Percentiles rank a stretch among this genome's conserved stretches.
These are phyloP conservation scores for Metarhizium robertsii DNA, from an alignment of 2,329 filamentous ascomycete genomes.

Conservation along the genomic window DNA sequence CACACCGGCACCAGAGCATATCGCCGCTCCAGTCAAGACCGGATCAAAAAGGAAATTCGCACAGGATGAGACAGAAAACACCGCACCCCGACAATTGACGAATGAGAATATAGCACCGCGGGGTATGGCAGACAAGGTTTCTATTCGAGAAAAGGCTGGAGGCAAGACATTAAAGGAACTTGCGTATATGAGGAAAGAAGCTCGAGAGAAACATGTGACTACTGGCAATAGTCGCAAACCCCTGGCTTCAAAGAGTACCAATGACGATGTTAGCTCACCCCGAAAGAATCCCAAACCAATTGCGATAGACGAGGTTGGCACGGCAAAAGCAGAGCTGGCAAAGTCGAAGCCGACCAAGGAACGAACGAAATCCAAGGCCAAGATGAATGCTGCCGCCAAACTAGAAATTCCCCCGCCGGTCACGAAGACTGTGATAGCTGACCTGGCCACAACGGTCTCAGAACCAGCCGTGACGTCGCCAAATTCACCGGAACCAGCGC, in stretches of 20 bases:
- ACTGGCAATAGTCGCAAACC: slow-evolving; percentile 32
- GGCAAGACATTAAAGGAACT: slow-evolving; percentile 38
- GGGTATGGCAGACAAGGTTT: slow-evolving; percentile 14
- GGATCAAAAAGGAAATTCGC: slow-evolving; percentile 51
- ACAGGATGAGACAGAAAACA: slow-evolving; percentile 41
- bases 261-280: slow-evolving; percentile 49
- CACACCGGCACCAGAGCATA: slow-evolving; percentile 5
- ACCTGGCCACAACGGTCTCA: slow-evolving; percentile 20
- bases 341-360: slow-evolving; percentile 18
- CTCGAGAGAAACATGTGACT: slow-evolving; percentile 20
- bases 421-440: slow-evolving; percentile 7
- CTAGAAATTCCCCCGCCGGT: slow-evolving; percentile 13
- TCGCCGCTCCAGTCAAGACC: slow-evolving; percentile 26
- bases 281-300: slow-evolving; percentile 35
- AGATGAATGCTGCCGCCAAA: slow-evolving; percentile 13
- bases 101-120: slow-evolving; percentile 19
- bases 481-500: slow-evolving; percentile 37
- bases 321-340: slow-evolving; percentile 28
- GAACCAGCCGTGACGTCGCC: slow-evolving; percentile 35
- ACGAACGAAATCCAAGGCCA: slow-evolving; percentile 18
- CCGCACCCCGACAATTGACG: slow-evolving; percentile 13
- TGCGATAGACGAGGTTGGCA: slow-evolving; percentile 25
- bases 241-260: slow-evolving; percentile 48
- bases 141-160: slow-evolving; percentile 25
- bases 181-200: slow-evolving; percentile 31